phyloP scores from a whole-genome alignment of 2,329 filamentous ascomycete species.

The Diplodia scrobiculata region DNA sequence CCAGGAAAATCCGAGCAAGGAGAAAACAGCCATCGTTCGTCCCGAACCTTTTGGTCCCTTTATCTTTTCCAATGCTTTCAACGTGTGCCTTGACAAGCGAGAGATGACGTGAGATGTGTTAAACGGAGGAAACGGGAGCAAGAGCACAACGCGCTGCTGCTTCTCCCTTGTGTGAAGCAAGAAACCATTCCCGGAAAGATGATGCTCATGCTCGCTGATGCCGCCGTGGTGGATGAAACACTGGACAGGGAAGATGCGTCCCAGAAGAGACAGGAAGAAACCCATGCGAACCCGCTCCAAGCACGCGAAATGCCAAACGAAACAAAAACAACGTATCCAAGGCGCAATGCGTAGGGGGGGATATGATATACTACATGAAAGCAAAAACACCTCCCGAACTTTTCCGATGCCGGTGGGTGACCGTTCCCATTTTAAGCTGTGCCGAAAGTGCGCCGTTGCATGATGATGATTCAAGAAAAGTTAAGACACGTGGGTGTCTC shows the following conservation, averaged over 20 bases:
- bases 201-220: constrained; percentile 22
- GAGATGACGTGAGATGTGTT: neutral
- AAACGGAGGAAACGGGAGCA: neutral
- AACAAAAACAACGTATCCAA: neutral
- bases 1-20: neutral
- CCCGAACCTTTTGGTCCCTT: neutral
- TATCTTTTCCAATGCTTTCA: neutral
- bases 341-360: neutral
- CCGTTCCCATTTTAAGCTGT: constrained; percentile 15
- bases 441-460: constrained; percentile 13
- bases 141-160: neutral
- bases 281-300: neutral
- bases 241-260: neutral
- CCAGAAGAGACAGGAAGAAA: constrained; percentile 14
- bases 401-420: constrained; percentile 9
- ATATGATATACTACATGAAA: constrained; percentile 21
- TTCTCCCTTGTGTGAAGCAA: neutral
- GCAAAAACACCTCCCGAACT: constrained; percentile 20
- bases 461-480: constrained; percentile 13
- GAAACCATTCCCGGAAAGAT: neutral
- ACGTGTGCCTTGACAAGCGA: neutral
- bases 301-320: neutral
- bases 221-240: constrained; percentile 20
- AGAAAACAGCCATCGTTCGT: neutral
- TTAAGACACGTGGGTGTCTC: neutral